phyloP scores from a whole-genome alignment of 306 rosid species.

The Gastrolobium bilobum region DNA sequence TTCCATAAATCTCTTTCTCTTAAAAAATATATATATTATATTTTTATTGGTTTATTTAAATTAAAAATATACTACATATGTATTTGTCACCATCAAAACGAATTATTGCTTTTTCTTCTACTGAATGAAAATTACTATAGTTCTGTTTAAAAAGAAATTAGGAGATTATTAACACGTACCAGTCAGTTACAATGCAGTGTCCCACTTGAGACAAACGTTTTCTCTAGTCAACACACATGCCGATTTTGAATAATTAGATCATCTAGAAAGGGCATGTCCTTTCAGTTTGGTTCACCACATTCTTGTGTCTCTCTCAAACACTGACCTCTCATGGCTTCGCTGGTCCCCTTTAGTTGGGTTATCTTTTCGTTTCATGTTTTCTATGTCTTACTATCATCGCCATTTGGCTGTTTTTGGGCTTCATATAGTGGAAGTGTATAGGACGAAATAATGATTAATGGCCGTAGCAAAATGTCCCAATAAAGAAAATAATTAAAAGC shows the following conservation, averaged over 20 bases:
- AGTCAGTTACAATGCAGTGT: constrained; percentile 1
- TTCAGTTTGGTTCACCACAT: constrained; percentile 39
- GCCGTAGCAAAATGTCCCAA: neutral
- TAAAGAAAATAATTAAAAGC: neutral
- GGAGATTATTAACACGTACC: neutral
- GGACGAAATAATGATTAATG: neutral
- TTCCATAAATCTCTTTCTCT: constrained; percentile 24
- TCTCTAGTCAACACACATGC: constrained; percentile 53
- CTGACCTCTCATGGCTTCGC: constrained; percentile 39
- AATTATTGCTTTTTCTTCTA: neutral
- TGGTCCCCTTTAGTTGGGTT: constrained; percentile 49
- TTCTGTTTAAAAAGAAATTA: constrained; percentile 3
- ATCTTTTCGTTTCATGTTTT: constrained; percentile 27
- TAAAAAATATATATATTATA: neutral
- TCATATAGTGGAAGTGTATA: constrained; percentile 50
- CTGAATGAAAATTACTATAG: neutral
- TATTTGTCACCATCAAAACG: constrained; percentile 35
- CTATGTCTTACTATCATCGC: constrained; percentile 14
- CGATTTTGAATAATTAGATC: constrained; percentile 47
- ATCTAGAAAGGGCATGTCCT: constrained; percentile 42
- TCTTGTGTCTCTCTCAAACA: constrained; percentile 6
- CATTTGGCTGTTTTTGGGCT: constrained; percentile 49
- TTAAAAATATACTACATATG: neutral
- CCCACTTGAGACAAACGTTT: constrained; percentile 40
- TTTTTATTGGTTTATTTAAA: neutral